Conservation (phyloP, 2,329 filamentous ascomycete genomes). For the Alternaria brassicicola region DNA sequence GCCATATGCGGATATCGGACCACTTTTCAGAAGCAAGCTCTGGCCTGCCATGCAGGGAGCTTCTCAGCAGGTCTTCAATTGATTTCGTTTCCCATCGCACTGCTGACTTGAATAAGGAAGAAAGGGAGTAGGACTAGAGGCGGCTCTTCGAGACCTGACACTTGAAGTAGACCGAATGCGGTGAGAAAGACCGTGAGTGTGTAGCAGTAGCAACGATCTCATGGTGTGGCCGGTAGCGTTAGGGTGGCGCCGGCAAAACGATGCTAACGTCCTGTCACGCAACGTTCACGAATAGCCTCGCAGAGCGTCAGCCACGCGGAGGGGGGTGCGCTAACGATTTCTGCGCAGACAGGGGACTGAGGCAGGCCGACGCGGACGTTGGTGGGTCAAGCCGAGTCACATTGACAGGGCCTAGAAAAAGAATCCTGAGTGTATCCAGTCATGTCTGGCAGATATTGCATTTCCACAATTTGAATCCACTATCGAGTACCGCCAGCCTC, state of each 20-base stretch:
- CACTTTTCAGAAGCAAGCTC: constrained; percentile 25
- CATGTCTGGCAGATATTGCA: constrained; percentile 21
- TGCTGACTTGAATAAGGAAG: constrained; percentile 3
- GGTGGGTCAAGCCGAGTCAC: constrained; percentile 28
- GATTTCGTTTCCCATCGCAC: background rate
- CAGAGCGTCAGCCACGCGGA: constrained; percentile 26
- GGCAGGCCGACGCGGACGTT: constrained; percentile 43
- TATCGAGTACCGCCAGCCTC: constrained; percentile 11
- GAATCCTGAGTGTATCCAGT: constrained; percentile 21
- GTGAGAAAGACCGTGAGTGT: constrained; percentile 11
- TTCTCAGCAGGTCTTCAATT: constrained; percentile 8
- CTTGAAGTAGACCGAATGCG: constrained; percentile 10
- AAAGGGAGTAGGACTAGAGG: background rate
- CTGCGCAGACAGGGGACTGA: constrained; percentile 24
- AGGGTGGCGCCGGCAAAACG: constrained; percentile 17
- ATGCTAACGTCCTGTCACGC: constrained; percentile 27
- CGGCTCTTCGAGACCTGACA: constrained; percentile 6
- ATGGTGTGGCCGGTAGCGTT: constrained; percentile 24
- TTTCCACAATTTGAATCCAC: constrained; percentile 18
- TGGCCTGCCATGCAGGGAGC: constrained; percentile 37
- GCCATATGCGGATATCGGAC: constrained; percentile 37
- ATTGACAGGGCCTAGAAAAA: constrained; percentile 27
- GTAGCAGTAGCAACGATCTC: constrained; percentile 4
- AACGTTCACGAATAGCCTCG: constrained; percentile 30
- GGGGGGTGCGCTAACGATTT: constrained; percentile 27